phyloP scores from a whole-genome alignment of 345 rosid genomes.

The Iberis pinnata region DNA sequence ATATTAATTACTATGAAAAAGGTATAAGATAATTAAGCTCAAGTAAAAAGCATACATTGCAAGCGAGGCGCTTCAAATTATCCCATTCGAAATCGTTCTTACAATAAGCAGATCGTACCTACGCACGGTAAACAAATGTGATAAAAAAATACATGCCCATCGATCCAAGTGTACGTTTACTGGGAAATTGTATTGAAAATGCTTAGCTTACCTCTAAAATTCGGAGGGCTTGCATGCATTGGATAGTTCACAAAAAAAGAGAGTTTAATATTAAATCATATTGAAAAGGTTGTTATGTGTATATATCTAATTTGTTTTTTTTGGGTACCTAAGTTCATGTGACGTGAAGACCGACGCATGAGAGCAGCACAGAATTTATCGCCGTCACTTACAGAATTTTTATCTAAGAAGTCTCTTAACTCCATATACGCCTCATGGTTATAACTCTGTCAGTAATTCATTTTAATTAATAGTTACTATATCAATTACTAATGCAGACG shows the following conservation, averaged over 20 bases:
- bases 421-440: slow-evolving; percentile 72
- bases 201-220: slow-evolving; percentile 53
- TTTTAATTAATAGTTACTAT: background rate
- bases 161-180: too few species aligned
- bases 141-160: too few species aligned
- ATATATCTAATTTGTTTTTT: too few species aligned
- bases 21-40: too few species aligned
- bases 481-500: background rate
- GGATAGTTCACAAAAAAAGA: too few species aligned
- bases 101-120: slow-evolving; percentile 84
- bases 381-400: slow-evolving; percentile 64
- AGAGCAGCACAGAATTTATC: slow-evolving; percentile 63
- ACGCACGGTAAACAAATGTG: background rate
- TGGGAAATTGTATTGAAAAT: background rate
- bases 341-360: slow-evolving; percentile 76
- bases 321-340: slow-evolving; percentile 63
- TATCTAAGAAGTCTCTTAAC: slow-evolving; percentile 47
- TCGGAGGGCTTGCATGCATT: slow-evolving; percentile 50
- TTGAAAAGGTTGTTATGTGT: too few species aligned
- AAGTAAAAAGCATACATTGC: slow-evolving; percentile 33
- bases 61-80: slow-evolving; percentile 48
- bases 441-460: slow-evolving; percentile 56
- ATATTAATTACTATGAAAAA: too few species aligned
- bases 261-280: too few species aligned
- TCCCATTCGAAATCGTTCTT: slow-evolving; percentile 88